Evolutionary conservation across 495 filamentous ascomycete species (phyloP), one percentile per base, ranked within the genome.

Genomic region (Penicillium cosmopolitanum): DNA sequence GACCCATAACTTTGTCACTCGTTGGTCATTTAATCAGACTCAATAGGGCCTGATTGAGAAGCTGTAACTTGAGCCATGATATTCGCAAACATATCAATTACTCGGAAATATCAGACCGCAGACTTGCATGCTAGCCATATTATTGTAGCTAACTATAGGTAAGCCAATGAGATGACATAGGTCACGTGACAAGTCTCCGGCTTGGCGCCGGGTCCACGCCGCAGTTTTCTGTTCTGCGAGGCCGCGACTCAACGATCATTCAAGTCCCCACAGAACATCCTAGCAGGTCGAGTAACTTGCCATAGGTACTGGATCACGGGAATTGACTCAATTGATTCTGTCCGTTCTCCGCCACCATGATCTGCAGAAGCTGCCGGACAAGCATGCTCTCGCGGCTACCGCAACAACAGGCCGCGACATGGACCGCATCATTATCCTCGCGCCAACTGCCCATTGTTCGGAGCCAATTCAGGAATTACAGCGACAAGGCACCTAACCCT

Each of bases 301-400:
- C n/a, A 16, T 13, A 19, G 21, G 12, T 13, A 23, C 3, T 23
- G 21, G 10, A 44, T 52, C 25, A 40, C 53, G 40, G 34, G 13
- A 13, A 28, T 50, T 16, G 57, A 23, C 36, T 48, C n/a, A 15
- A 16, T 51, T 47, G n/a, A 16, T 19, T 9, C 42, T 8, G 0
- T n/a, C 23, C n/a, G 16, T 8, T 34, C 38, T 15, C 33, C 36
- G 42, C 40, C 60, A 73, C 52, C 50, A 82, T 82, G 78, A 80
- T 81, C 50, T 83, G 80, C 72, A 73, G 72, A 69, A 75, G 73
- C 56, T 83, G 80, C 66, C 72, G 76, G 36, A 73, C 73, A 21
- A 72, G 67, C 59, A 72, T 81, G 46, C 64, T 80, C 46, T 73
- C 73, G 40, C 76, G 75, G 54, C 63, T 77, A 9, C 72, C 65